Conservation (phyloP, 805 yeast species). For the Suhomyces pyralidae region DNA sequence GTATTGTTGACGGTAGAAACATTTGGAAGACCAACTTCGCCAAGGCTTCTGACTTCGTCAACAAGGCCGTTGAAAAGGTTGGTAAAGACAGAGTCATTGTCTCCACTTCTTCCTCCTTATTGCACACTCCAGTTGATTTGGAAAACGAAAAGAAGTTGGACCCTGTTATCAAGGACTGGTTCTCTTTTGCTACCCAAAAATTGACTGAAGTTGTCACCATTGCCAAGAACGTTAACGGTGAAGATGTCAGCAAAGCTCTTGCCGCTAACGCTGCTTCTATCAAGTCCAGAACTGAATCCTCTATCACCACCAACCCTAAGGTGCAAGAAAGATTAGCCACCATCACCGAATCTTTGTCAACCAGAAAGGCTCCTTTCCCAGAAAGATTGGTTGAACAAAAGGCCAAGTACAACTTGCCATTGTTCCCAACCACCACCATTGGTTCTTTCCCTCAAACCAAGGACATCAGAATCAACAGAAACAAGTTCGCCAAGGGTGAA, state of each 20-base stretch:
- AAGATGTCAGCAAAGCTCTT: constrained; percentile 70
- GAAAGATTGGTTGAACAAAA: constrained; percentile 86
- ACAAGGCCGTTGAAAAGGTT: constrained; percentile 77
- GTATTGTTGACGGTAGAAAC: constrained; percentile 98
- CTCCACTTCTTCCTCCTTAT: constrained; percentile 92
- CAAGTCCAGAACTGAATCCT: constrained; percentile 80
- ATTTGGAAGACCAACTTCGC: constrained; percentile 97
- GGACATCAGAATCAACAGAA: constrained; percentile 98
- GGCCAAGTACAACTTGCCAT: constrained; percentile 84
- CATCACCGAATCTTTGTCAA: constrained; percentile 69
- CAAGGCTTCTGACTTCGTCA: constrained; percentile 77
- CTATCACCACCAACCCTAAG: constrained; percentile 85
- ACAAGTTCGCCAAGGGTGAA: constrained; percentile 96
- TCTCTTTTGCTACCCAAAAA: constrained; percentile 98
- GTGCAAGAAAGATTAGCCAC: constrained; percentile 85
- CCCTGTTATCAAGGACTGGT: constrained; percentile 92
- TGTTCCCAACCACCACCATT: constrained; percentile 99
- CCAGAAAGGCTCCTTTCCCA: constrained; percentile 85
- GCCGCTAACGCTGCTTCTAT: constrained; percentile 86
- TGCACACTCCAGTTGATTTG: constrained; percentile 98
- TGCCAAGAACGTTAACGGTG: constrained; percentile 84
- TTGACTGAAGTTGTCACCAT: constrained; percentile 85
- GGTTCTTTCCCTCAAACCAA: constrained; percentile 99
- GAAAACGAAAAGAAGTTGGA: constrained; percentile 87
- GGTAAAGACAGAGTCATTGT: constrained; percentile 86